A percentile compares a stretch with the other conserved stretches of the same genome.
These are phyloP conservation scores for Rehmannia glutinosa DNA, from an alignment of 257 asterid genomes.

Conservation along the genomic window DNA sequence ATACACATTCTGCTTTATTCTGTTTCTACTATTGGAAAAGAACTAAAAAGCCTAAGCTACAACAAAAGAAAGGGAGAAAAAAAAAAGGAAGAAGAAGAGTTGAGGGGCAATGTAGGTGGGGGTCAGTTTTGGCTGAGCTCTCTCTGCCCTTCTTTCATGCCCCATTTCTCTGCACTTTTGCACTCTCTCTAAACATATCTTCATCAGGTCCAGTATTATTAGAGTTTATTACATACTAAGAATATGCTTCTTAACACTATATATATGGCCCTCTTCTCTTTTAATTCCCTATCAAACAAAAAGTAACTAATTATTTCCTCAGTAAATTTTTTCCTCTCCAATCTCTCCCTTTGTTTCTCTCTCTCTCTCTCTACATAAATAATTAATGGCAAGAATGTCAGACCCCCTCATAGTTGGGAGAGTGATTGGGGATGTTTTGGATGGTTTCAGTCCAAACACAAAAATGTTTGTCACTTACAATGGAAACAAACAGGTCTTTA, in stretches of 20 bases:
- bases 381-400: constrained; percentile 34
- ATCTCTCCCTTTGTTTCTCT: background rate
- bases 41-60: background rate
- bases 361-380: background rate
- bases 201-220: background rate
- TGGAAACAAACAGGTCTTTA: constrained; percentile 49
- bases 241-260: constrained; percentile 1
- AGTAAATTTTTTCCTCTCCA: background rate
- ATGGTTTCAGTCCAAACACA: constrained; percentile 42
- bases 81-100: background rate
- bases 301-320: background rate
- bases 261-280: background rate
- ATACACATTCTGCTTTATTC: background rate
- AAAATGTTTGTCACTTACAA: constrained; percentile 43
- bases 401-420: constrained; percentile 71
- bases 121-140: constrained; percentile 24
- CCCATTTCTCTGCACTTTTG: constrained; percentile 3
- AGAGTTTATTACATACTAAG: background rate
- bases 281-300: background rate
- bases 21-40: background rate
- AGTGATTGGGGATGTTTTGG: constrained; percentile 81
- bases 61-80: background rate
- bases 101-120: constrained; percentile 14
- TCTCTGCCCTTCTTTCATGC: background rate
- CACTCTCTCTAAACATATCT: constrained; percentile 16